Base-by-base conservation (phyloP, 495 filamentous ascomycete genomes). In the Aspergillus sclerotiicarbonarius region DNA sequence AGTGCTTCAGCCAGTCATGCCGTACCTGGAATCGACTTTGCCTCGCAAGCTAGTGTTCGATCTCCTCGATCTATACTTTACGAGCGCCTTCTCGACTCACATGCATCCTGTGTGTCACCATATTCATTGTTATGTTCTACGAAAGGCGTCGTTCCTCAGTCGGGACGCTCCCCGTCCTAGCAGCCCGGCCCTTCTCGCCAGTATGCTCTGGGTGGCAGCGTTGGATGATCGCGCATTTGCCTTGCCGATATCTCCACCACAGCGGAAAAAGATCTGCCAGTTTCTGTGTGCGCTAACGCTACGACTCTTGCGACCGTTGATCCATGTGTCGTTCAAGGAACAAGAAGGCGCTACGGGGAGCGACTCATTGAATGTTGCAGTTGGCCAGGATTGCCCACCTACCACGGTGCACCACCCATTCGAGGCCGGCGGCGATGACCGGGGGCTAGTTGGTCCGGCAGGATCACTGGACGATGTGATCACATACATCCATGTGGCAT, bases 121-220 rank as follows among this genome's bases (percentile, higher is more conserved):
- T 70, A 87, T 96, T 19, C 84, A 96, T 53, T 92, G 90, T 58
- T 95, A 92, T 70, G 87, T 96, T 60, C 89, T 96, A 72, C 84
- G 92, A 56, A 96, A 95, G 67, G 84, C 86, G 45, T 94, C 92
- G 6, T 93, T 97, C 71, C 79, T 97, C 37, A 87, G 90, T 67
- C 82, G 80, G 21, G 88, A 85, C 53, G 87, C 83, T 59, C 91
- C 91, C 39, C 82, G 92, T 51, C 79, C 83, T 59, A 96, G 91
- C 71, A 92, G 90, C 64, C 92, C 92, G 33, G 90, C 92, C 0
- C 78, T 97, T 37, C 77, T 97, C 39, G 89, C 92, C 9, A 94
- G 90, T 71, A 96, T 96, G 88, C 86, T 96, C 16, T 97, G 91
- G 91, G 90, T 96, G 21, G 90, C 90, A 16, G 91, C 91, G 13